These are phyloP conservation scores for Aspergillus uvarum DNA, from an alignment of 2,329 filamentous ascomycete genomes.

Conservation along the genomic window DNA sequence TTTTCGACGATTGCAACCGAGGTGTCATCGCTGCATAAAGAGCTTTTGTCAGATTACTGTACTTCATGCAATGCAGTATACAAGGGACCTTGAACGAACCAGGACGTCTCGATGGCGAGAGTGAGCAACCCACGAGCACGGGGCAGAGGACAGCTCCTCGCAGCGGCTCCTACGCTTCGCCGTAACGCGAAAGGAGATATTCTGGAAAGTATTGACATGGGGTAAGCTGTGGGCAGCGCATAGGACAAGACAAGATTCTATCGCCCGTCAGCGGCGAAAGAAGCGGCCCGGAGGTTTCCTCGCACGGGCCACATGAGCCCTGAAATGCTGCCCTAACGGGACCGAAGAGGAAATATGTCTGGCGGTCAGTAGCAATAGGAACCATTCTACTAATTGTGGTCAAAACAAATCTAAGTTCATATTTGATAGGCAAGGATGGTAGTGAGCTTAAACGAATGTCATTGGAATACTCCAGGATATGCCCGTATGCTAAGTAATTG, in stretches of 20 bases:
- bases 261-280: constrained; percentile 3
- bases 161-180: constrained; percentile 15
- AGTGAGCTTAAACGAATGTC: constrained; percentile 15
- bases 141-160: constrained; percentile 4
- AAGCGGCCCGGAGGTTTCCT: constrained; percentile 2
- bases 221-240: not conserved
- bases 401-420: not conserved
- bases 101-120: constrained; percentile 50
- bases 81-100: constrained; percentile 27
- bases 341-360: not conserved
- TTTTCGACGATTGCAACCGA: constrained; percentile 79
- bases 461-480: constrained; percentile 10
- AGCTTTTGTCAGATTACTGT: not conserved
- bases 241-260: not conserved
- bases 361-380: not conserved
- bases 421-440: not conserved
- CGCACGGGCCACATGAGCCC: constrained; percentile 34
- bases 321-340: constrained; percentile 23
- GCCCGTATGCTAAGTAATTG: constrained; percentile 8
- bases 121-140: constrained; percentile 39
- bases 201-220: constrained; percentile 26
- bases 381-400: not conserved
- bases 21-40: constrained; percentile 71
- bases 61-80: not conserved
- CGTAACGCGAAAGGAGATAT: constrained; percentile 10